Evolutionary conservation across 2,329 filamentous ascomycete genomes (phyloP), one percentile per base, ranked within the genome.

Genomic region (Monosporascus sp.): DNA sequence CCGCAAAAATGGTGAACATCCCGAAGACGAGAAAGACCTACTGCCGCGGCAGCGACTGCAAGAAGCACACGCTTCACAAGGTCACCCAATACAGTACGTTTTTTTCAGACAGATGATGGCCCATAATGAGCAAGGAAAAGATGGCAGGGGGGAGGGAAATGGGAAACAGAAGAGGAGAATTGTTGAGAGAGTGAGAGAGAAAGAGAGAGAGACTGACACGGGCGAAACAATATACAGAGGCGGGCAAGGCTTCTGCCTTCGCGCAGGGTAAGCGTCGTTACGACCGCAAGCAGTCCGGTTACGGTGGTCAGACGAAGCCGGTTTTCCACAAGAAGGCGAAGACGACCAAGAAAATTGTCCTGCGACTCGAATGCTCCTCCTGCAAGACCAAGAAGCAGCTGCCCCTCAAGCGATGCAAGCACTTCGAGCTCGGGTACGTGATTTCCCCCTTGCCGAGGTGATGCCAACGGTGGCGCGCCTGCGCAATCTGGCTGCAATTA

Each of bases 261-360:
- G 91, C 91, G 65, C 93, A 99, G 86, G 93, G 93, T 85, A 99
- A 97, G 89, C 90, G 93, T 80, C 92, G 93, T 88, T 97, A 97
- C 83, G 91, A 96, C 82, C 86, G 91, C 75, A 97, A 97, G 85
- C 93, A 97, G 83, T 90, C 88, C 76, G 93, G 93, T 89, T 97
- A 97, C 75, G 94, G 94, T 90, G 94, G 94, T 92, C 94, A 99
- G 84, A 99, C 94, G 72, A 99, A 99, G 84, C 94, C 95, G 70
- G 92, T 99, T 73, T 99, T 97, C 89, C 94, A 97, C 90, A 99
- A 97, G 88, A 97, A 97, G 84, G 94, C 94, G 67, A 99, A 99
- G 89, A 99, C 94, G 68, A 99, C 94, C 75, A 99, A 99, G 90
- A 99, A 99, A 88, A 89, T 99, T 70, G 95, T 99, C 72, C 82